phyloP scores from a whole-genome alignment of 2,329 filamentous ascomycete species.

The Trichoderma citrinoviride region DNA sequence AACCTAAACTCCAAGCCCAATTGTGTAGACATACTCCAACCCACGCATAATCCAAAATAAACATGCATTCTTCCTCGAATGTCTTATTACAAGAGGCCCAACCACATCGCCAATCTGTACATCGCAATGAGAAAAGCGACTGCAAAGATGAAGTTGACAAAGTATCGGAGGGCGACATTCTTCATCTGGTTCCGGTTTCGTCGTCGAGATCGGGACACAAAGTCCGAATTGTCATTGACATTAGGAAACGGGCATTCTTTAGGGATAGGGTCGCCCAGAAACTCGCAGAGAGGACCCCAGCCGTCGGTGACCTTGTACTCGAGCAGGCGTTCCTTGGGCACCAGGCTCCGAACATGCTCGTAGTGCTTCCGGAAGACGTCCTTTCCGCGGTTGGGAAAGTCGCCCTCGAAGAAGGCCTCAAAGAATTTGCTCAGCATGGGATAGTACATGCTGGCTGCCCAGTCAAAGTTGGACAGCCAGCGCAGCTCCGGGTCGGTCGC shows the following conservation, averaged over 20 bases:
- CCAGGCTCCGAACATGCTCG: conserved; percentile 16
- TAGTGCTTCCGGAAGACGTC: conserved; percentile 32
- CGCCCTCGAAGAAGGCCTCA: conserved; percentile 54
- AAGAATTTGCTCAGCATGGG: conserved; percentile 70
- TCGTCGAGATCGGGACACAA: conserved; percentile 34
- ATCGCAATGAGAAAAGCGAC: background rate
- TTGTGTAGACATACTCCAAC: background rate
- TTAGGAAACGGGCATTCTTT: conserved; percentile 28
- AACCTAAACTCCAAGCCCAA: background rate
- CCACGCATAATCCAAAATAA: too few species aligned
- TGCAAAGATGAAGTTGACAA: conserved; percentile 24
- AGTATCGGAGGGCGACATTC: conserved; percentile 33
- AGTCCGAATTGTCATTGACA: conserved; percentile 38
- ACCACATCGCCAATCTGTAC: background rate
- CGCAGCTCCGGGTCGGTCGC: conserved; percentile 58
- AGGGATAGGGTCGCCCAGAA: conserved; percentile 36
- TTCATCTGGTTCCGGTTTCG: conserved; percentile 38
- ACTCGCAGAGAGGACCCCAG: conserved; percentile 39
- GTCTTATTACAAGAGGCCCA: background rate
- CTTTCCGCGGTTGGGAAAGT: conserved; percentile 32
- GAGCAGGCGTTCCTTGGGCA: conserved; percentile 26
- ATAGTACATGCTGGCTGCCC: conserved; percentile 66
- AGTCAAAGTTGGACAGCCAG: conserved; percentile 45
- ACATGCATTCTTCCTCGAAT: too few species aligned
- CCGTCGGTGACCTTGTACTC: conserved; percentile 37